Base-by-base conservation (phyloP, 345 rosid species). In the Geranium rotundifolium region DNA sequence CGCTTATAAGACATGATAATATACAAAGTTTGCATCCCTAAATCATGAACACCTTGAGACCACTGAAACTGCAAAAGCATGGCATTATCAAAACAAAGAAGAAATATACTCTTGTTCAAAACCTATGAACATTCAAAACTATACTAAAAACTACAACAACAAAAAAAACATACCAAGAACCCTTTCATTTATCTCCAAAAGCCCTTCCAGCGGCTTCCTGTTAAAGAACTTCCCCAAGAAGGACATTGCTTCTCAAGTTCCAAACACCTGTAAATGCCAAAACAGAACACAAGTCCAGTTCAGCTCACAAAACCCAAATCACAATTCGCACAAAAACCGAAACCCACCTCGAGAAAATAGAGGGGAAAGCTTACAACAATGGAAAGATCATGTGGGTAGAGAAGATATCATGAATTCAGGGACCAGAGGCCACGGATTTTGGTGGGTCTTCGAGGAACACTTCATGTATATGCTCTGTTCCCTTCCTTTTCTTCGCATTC, bases 171-270 rank as follows among this genome's bases (percentile, higher is more conserved):
- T 85, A 88, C 96, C 96, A 63, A 82, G 82, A 71, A 85, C 80
- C 74, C 92, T 84, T 71, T 88, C 90, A 18, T 88, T 81, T 79
- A 88, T 84, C 85, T 88, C 96, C 69, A 84, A 62, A 50, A 88
- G 85, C 62, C 91, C 89, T 60, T 79, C 88, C 65, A 91, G 92
- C 52, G 96, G 90, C 62, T 84, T 85, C 72, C 81, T 71, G 29
- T 76, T 69, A 77, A 88, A 85, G 59, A 88, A 75, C 80, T 85
- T 88, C 67, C 86, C 81, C 49, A 88, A 81, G 75, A 85, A 72
- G 56, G 86, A 89, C 96, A 88, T 88, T 13, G 31, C 46, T 29
- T 56, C 73, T 52, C 50, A 59, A 54, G 70, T 41, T 64, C 68
- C 65, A 60, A 18, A 9, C 57, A 16, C 57, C 57, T 55, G n/a